Evolutionary conservation across 2,329 filamentous ascomycete species (phyloP).

Genomic region (Acrodontium crateriforme): DNA sequence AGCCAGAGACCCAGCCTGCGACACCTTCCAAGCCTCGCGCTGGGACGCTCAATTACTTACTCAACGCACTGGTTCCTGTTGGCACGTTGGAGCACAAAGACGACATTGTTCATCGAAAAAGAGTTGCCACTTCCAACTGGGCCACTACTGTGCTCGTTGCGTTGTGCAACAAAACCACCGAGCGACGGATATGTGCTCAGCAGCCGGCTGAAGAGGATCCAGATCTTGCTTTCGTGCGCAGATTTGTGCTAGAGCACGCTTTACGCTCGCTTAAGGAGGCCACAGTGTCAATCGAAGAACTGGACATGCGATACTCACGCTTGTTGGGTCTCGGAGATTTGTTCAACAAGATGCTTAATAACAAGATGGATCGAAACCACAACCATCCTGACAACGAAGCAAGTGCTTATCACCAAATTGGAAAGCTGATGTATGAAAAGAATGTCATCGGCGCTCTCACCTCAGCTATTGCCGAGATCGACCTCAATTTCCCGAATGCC

Average conservation of each 20-base stretch:
- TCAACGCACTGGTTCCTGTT: conserved; percentile 61
- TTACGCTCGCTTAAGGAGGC: conserved; percentile 87
- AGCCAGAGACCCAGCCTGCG: conserved; percentile 64
- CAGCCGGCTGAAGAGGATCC: conserved; percentile 56
- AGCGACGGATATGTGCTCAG: conserved; percentile 28
- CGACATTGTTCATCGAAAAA: conserved; percentile 68
- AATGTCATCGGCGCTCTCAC: conserved; percentile 83
- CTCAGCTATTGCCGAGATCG: conserved; percentile 83
- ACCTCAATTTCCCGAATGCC: conserved; percentile 83
- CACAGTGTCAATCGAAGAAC: conserved; percentile 58
- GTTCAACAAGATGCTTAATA: conserved; percentile 82
- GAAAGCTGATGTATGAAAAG: conserved; percentile 96
- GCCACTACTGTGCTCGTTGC: conserved; percentile 78
- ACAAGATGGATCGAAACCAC: conserved; percentile 35
- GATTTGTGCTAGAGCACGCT: conserved; percentile 87
- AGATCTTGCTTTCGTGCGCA: conserved; percentile 81
- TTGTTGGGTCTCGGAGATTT: conserved; percentile 80
- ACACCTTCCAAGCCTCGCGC: conserved; percentile 92
- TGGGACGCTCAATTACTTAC: conserved; percentile 82
- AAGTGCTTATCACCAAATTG: conserved; percentile 64
- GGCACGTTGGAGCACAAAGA: conserved; percentile 58
- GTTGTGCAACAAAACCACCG: conserved; percentile 74
- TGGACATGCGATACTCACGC: conserved; percentile 76
- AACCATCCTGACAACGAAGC: conserved; percentile 6
- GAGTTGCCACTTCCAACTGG: conserved; percentile 67